Evolutionary conservation across 2,329 filamentous ascomycete genomes (phyloP), one percentile per base, ranked within the genome.

Genomic region (Fusarium setosum): DNA sequence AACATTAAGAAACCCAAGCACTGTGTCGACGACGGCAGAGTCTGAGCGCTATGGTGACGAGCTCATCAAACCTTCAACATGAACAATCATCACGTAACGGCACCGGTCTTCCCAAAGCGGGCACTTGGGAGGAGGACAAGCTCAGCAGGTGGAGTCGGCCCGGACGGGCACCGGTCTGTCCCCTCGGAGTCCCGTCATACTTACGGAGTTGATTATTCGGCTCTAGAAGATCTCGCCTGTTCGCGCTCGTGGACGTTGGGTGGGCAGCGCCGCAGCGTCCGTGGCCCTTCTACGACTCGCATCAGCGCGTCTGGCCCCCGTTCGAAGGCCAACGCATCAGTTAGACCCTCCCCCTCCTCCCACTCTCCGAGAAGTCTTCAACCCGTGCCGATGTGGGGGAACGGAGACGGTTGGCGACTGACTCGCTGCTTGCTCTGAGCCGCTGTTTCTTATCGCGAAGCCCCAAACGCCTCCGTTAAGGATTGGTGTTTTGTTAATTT

Each of bases 21-120:
- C 13, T 26, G 23, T 26, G 29, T 31, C 26, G 26, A 31, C 41
- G 17, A 18, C 24, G 15, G 26, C 41, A 32, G 20, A 52, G 11
- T 23, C 18, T 23, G 41, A 44, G 37, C 54, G 51, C 58, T 45
- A 24, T 31, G 47, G 11, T 17, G 35, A 32, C 21, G 38, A 51
- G 35, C 34, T 64, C 44, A 47, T 51, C 42, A 61, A 44, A 47
- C 26, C 41, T 35, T 42, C 34, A 50, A 50, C 55, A 59, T 63
- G 47, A 65, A 51, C 55, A 49, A 56, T 45, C 56, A 65, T 65
- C 58, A 49, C 54, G 56, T 45, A 64, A 61, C 47, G 17, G 49
- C 45, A 20, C 56, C 41, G 44, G 41, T 42, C 15, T 62, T 42
- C 38, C 20, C 52, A 51, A 41, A 55, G 50, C 37, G 38, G 53